Percentiles rank a stretch among this genome's conserved stretches.
phyloP scores from a whole-genome alignment of 805 yeast species.

The Metschnikowia lochheadii region DNA sequence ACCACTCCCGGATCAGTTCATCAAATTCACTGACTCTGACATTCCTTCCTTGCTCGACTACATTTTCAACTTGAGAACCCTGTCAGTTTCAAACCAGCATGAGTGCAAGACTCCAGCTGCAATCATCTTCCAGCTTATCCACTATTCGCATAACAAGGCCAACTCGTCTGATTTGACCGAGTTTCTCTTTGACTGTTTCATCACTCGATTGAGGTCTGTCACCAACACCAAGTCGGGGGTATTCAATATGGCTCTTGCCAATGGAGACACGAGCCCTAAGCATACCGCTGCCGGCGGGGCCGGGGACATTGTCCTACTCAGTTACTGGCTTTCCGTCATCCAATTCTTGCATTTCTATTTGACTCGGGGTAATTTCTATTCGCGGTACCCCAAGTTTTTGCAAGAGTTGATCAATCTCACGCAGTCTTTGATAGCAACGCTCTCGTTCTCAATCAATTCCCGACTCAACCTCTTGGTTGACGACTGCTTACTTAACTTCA shows the following conservation, averaged over 20 bases:
- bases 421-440: conserved; percentile 61
- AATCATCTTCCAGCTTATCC: conserved; percentile 61
- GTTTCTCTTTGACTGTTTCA: conserved; percentile 55
- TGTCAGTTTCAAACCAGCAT: conserved; percentile 36
- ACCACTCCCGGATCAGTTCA: conserved; percentile 53
- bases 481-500: conserved; percentile 66
- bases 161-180: conserved; percentile 54
- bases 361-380: conserved; percentile 56
- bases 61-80: conserved; percentile 42
- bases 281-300: conserved; percentile 23
- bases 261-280: conserved; percentile 12
- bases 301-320: conserved; percentile 65
- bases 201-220: conserved; percentile 57
- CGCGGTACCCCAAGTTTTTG: conserved; percentile 51
- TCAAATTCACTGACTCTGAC: conserved; percentile 57
- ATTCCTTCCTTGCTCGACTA: conserved; percentile 48
- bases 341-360: conserved; percentile 77
- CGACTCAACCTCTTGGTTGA: conserved; percentile 56
- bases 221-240: conserved; percentile 61
- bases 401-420: conserved; percentile 53
- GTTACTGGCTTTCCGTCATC: conserved; percentile 85
- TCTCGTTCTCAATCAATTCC: conserved; percentile 61
- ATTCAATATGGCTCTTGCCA: conserved; percentile 37
- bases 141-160: conserved; percentile 59
- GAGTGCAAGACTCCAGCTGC: conserved; percentile 63